phyloP scores from a whole-genome alignment of 192 early-diverging fungal genomes.

The Coemansia sp. region DNA sequence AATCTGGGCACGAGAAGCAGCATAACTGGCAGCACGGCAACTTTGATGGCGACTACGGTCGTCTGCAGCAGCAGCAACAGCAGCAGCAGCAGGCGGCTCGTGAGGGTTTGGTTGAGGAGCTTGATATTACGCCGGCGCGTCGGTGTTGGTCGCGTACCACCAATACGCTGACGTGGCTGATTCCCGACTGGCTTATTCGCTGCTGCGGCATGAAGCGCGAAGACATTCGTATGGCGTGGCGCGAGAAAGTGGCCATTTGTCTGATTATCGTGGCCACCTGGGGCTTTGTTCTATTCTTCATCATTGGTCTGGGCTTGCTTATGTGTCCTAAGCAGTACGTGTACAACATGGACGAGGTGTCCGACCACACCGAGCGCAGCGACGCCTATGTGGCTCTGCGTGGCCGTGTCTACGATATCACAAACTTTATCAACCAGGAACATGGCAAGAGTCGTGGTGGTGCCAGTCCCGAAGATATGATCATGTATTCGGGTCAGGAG shows the following conservation, averaged over 20 bases:
- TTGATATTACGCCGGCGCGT: conserved; percentile 38
- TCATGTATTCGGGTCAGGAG: conserved; percentile 55
- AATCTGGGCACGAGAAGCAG: not conserved
- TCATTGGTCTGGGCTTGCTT: conserved; percentile 74
- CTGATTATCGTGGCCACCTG: conserved; percentile 84
- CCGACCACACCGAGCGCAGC: conserved; percentile 52
- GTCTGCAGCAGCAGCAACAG: conserved; percentile 1
- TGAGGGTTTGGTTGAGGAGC: conserved; percentile 84
- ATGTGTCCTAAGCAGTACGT: conserved; percentile 74
- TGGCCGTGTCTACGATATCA: conserved; percentile 79
- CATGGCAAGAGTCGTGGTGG: conserved; percentile 55
- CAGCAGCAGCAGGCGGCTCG: conserved; percentile 60
- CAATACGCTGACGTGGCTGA: conserved; percentile 28
- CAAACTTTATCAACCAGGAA: conserved; percentile 42
- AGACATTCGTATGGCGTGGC: conserved; percentile 95
- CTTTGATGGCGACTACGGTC: conserved; percentile 28
- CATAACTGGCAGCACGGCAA: conserved; percentile 11
- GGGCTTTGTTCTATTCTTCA: conserved; percentile 81
- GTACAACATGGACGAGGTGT: conserved; percentile 68
- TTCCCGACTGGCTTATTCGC: conserved; percentile 40
- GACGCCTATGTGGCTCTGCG: conserved; percentile 68
- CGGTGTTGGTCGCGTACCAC: conserved; percentile 47
- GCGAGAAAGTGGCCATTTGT: conserved; percentile 90
- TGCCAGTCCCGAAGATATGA: conserved; percentile 46
- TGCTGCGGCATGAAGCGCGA: conserved; percentile 77